Conservation (phyloP, 2,329 filamentous ascomycete genomes). For the Penicillium thymicola region DNA sequence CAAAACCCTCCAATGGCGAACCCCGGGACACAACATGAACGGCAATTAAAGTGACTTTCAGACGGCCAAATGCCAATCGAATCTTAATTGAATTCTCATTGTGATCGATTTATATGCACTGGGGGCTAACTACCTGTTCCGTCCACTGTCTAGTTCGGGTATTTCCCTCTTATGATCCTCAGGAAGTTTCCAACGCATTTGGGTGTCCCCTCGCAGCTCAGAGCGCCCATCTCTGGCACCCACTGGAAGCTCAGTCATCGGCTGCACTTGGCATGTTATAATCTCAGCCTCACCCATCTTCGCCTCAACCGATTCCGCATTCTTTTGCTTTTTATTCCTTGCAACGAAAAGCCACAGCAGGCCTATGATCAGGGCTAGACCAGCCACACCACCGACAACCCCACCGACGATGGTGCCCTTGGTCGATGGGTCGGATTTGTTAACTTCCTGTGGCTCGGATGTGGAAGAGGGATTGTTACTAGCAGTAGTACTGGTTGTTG, state of each 20-base stretch:
- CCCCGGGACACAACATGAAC: not conserved
- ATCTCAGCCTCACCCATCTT: too few species aligned
- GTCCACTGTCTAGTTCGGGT: not conserved
- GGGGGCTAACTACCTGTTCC: not conserved
- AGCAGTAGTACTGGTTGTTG: not conserved
- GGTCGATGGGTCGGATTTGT: not conserved
- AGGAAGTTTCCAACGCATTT: not conserved
- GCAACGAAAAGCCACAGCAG: not conserved
- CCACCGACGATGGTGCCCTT: constrained; percentile 13
- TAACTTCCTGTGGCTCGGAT: not conserved
- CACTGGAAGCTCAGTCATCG: not conserved
- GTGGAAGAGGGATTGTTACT: not conserved
- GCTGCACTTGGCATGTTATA: not conserved
- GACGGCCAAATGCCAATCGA: not conserved
- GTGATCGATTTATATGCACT: not conserved
- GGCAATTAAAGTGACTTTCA: not conserved
- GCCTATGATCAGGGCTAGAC: constrained; percentile 3
- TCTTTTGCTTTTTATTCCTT: not conserved
- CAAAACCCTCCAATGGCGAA: not conserved
- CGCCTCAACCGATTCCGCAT: not conserved
- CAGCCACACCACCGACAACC: constrained; percentile 12
- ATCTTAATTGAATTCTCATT: too few species aligned
- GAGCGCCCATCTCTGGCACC: not conserved
- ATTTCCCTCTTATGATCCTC: not conserved
- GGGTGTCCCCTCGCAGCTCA: not conserved